phyloP scores from a whole-genome alignment of 2,329 filamentous ascomycete genomes.

The Septoria petroselini region DNA sequence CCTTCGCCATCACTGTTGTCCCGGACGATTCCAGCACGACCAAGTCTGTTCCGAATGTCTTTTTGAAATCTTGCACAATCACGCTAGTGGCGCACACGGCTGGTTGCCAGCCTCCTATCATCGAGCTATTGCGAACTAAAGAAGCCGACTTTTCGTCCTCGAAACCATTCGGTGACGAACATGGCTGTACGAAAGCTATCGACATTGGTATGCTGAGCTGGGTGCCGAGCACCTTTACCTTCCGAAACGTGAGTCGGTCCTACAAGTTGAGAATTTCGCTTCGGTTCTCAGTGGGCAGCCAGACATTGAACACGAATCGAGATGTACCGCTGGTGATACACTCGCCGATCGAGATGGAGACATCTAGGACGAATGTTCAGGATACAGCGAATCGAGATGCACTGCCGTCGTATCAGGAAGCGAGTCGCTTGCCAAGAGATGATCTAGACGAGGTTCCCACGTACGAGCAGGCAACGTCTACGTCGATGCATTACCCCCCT shows the following conservation, averaged over 20 bases:
- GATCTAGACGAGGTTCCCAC: slow-evolving; percentile 8
- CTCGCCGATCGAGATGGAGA: slow-evolving; percentile 6
- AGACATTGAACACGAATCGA: slow-evolving; percentile 9
- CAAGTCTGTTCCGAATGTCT: slow-evolving; percentile 12
- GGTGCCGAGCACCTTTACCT: slow-evolving; percentile 16
- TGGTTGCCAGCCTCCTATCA: slow-evolving; percentile 12
- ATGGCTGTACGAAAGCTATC: slow-evolving; percentile 15
- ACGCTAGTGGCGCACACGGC: slow-evolving; percentile 20
- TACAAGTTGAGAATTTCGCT: slow-evolving; percentile 21
- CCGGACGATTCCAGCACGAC: slow-evolving; percentile 12
- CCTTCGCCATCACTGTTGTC: slow-evolving; percentile 11
- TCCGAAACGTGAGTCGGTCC: slow-evolving; percentile 10
- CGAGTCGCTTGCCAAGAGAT: not conserved
- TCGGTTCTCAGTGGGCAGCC: slow-evolving; percentile 17
- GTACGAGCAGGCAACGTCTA: slow-evolving; percentile 9
- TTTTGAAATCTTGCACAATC: slow-evolving; percentile 19
- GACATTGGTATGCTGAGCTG: slow-evolving; percentile 16
- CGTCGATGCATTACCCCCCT: not conserved
- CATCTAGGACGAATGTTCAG: not conserved
- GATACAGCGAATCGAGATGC: not conserved
- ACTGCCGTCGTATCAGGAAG: slow-evolving; percentile 12
- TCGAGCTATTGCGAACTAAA: slow-evolving; percentile 17
- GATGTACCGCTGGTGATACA: slow-evolving; percentile 16
- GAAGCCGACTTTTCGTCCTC: slow-evolving; percentile 8
- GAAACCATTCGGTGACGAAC: slow-evolving; percentile 15